Evolutionary conservation across 2,329 filamentous ascomycete genomes (phyloP).

Genomic region (Phyllosticta capitalensis): DNA sequence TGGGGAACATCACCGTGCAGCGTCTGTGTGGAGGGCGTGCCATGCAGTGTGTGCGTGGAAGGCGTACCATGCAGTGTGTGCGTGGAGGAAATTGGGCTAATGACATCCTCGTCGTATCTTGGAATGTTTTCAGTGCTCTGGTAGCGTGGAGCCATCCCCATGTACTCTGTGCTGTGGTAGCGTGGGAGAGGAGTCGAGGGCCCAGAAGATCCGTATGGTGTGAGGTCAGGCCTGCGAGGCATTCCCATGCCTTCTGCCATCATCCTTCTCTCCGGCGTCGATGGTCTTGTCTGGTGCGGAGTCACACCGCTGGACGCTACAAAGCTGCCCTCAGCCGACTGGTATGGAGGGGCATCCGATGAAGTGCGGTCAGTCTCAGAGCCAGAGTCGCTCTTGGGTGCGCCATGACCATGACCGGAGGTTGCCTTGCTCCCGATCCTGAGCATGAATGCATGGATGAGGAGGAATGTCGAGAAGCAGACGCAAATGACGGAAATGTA

Average conservation of each 20-base stretch:
- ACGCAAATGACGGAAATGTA: slow-evolving; percentile 25
- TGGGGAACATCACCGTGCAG: no score
- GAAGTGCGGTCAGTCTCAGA: not conserved
- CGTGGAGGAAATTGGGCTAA: slow-evolving; percentile 6
- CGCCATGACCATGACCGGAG: slow-evolving; percentile 11
- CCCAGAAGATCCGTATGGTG: slow-evolving; percentile 3
- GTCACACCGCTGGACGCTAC: slow-evolving; percentile 2
- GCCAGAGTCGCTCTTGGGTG: not conserved
- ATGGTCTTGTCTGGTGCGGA: slow-evolving; percentile 4
- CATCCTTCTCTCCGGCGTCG: slow-evolving; percentile 5
- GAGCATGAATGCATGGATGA: slow-evolving; percentile 23
- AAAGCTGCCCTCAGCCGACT: slow-evolving; percentile 3
- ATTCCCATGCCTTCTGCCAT: slow-evolving; percentile 1
- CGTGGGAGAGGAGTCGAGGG: slow-evolving; percentile 10
- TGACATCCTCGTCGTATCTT: slow-evolving; percentile 8
- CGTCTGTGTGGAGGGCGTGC: not conserved
- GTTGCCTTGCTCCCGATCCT: slow-evolving; percentile 16
- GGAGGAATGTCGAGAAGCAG: slow-evolving; percentile 20
- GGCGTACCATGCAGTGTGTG: slow-evolving; percentile 3
- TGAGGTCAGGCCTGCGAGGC: slow-evolving; percentile 6
- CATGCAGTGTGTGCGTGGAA: not conserved
- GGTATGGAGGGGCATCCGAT: slow-evolving; percentile 2
- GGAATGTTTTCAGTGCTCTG: not conserved
- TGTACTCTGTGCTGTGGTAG: slow-evolving; percentile 6
- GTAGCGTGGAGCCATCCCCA: not conserved